Evolutionary conservation across 768 basidiomycete species (phyloP), one percentile per base, ranked within the genome.

Genomic region (Obba rivulosa): DNA sequence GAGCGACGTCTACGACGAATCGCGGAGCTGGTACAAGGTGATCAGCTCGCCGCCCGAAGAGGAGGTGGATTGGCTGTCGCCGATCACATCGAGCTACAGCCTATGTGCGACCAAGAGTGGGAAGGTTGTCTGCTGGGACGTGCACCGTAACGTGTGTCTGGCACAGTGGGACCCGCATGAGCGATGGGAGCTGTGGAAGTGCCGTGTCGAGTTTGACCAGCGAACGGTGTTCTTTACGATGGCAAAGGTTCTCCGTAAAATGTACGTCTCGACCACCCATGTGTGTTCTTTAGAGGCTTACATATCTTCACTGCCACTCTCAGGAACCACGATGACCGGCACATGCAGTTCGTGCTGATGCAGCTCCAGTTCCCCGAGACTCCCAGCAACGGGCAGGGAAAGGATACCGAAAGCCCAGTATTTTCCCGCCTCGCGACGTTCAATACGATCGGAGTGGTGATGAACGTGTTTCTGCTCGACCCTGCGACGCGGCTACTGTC

Each of bases 71-170:
- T 87, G 84, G 85, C 66, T 87, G 4, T 84, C 83, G 2, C 83
- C 85, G 16, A 85, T 87, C 55, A 86, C 85, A 1, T 82, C 82
- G 4, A 81, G 77, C 34, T 87, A 87, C 57, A 85, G 79, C 3
- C 76, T 87, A n/a, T 87, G 83, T 56, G 81, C 83, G 1, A 87
- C 85, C 0, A 85, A 85, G 66, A 80, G 77, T 42, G 85, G 85
- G 4, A 82, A 81, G 56, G 82, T 87, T 17, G 79, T 87, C 14
- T 87, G 85, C 55, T 87, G 85, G 85, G 83, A 87, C 49, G 78
- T 87, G 13, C 77, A 78, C 44, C 70, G 72, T 3, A 80, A 86
- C 43, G 59, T 62, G 14, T 79, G 78, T 51, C 69, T 86, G 3
- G 83, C 81, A 0, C 80, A 85, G 49, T 87, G 85, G 85, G 77